phyloP scores from a whole-genome alignment of 83 land plant species.

The Picea abies region DNA sequence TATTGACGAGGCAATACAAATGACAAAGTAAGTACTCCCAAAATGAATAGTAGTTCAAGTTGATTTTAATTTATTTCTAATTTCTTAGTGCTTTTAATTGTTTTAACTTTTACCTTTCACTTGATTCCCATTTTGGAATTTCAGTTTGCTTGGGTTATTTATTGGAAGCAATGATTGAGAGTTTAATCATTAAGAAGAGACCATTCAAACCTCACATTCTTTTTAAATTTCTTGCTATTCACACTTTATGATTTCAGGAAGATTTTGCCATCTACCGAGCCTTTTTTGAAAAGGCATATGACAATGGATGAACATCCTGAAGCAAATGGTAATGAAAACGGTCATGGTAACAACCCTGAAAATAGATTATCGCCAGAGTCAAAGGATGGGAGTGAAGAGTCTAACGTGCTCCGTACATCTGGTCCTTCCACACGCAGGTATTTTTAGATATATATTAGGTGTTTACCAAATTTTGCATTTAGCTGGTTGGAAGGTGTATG shows the following conservation, averaged over 20 bases:
- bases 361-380: constrained; percentile 4
- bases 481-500: neutral
- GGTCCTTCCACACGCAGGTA: constrained; percentile 19
- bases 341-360: neutral
- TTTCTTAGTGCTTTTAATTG: neutral
- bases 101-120: neutral
- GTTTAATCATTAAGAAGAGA: neutral
- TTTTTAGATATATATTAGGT: neutral
- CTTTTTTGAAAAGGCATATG: neutral
- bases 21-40: constrained; percentile 27
- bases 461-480: neutral
- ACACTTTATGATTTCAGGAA: neutral
- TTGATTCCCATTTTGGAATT: neutral
- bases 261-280: neutral
- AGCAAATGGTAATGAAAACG: constrained; percentile 8
- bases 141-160: neutral
- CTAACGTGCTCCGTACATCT: neutral
- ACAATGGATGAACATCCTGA: neutral
- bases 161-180: neutral
- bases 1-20: constrained; percentile 46
- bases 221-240: neutral
- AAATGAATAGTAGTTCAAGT: neutral
- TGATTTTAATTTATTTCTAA: neutral
- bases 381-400: constrained; percentile 11
- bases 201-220: neutral